Evolutionary conservation across 2,329 filamentous ascomycete species (phyloP).

Genomic region (Xylaria sp.): DNA sequence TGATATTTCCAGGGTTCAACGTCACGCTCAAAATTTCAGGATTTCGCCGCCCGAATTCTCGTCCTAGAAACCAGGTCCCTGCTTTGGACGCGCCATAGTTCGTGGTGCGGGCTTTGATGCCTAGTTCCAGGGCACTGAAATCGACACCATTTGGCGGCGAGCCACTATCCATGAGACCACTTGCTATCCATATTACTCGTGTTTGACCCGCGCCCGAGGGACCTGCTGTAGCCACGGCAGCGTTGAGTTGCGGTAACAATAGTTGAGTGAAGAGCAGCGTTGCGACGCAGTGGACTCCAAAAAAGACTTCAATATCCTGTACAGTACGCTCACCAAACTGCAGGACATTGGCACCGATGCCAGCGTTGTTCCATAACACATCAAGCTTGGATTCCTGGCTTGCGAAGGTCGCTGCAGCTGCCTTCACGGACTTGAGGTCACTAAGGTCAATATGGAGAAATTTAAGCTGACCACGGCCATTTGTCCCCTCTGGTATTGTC

Average conservation of each 20-base stretch:
- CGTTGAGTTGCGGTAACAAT: slow-evolving; percentile 50
- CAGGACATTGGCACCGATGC: slow-evolving; percentile 39
- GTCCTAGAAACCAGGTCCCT: slow-evolving; percentile 49
- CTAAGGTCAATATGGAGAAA: slow-evolving; percentile 38
- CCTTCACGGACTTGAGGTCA: slow-evolving; percentile 37
- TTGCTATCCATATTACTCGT: slow-evolving; percentile 44
- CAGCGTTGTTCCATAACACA: slow-evolving; percentile 42
- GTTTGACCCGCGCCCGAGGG: slow-evolving; percentile 35
- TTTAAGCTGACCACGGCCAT: slow-evolving; percentile 35
- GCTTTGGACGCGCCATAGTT: slow-evolving; percentile 52
- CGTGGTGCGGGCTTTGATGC: slow-evolving; percentile 38
- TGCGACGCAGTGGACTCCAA: slow-evolving; percentile 51
- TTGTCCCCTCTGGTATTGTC: slow-evolving; percentile 5
- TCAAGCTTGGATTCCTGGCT: slow-evolving; percentile 37
- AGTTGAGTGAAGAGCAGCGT: slow-evolving; percentile 49
- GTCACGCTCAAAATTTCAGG: slow-evolving; percentile 44
- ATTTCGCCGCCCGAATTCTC: slow-evolving; percentile 47
- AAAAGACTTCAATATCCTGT: slow-evolving; percentile 50
- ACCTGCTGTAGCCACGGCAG: slow-evolving; percentile 38
- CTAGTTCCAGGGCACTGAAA: slow-evolving; percentile 41
- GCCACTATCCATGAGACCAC: slow-evolving; percentile 44
- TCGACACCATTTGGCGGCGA: slow-evolving; percentile 47
- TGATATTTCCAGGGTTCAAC: slow-evolving; percentile 52
- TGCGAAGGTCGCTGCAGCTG: slow-evolving; percentile 36
- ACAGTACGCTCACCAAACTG: slow-evolving; percentile 39